Evolutionary conservation across 2,329 filamentous ascomycete genomes (phyloP).

Genomic region (Rutstroemia sydowiana): DNA sequence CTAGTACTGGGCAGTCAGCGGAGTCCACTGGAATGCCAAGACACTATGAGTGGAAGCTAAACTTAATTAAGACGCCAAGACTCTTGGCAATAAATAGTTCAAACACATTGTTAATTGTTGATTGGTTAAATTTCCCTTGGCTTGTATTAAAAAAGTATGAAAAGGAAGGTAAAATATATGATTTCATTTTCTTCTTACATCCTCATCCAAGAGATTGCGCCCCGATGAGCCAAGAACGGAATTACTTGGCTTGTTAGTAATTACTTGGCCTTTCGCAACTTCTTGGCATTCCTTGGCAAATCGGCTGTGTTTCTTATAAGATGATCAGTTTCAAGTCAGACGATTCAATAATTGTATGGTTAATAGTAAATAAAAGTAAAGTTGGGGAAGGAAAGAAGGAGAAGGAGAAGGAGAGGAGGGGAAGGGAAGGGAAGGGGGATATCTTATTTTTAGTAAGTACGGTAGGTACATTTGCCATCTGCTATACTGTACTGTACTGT

Average conservation of each 20-base stretch:
- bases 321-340: slow-evolving; percentile 1
- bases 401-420: neutral
- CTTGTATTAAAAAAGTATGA: neutral
- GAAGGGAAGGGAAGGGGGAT: neutral
- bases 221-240: slow-evolving; percentile 11
- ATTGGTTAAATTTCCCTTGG: neutral
- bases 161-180: neutral
- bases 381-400: neutral
- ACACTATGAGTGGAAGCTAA: neutral
- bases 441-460: too few species aligned
- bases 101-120: neutral
- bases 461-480: too few species aligned
- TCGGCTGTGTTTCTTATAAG: slow-evolving; percentile 1
- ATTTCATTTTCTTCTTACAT: neutral
- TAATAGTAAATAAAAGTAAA: too few species aligned
- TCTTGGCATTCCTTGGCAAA: slow-evolving; percentile 4
- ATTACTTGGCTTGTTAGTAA: slow-evolving; percentile 13
- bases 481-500: too few species aligned
- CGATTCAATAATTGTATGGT: too few species aligned
- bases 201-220: slow-evolving; percentile 7
- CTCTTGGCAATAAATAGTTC: slow-evolving; percentile 7
- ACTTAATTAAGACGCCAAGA: neutral
- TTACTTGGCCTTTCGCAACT: neutral
- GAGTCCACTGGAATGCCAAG: slow-evolving; percentile 2
- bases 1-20: too few species aligned